Evolutionary conservation across 179 eudicot species (phyloP), one percentile per base, ranked within the genome.

Genomic region (Corrigiola litoralis): DNA sequence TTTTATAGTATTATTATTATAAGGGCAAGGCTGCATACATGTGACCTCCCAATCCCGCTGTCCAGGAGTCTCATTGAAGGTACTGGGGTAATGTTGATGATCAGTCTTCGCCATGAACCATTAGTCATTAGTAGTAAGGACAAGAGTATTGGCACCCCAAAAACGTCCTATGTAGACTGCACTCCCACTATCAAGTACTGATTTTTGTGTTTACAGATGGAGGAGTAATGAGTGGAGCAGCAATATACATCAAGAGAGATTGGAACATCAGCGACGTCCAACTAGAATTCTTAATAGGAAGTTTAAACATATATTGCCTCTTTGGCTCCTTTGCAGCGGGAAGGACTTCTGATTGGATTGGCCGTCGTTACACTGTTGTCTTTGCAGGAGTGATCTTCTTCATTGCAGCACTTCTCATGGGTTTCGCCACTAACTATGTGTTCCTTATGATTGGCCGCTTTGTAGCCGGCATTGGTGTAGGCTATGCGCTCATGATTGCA

Each of bases 221-320:
- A 5, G 95, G 95, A 41, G 95, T 87, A 28, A 81, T 87, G 89
- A 88, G 91, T 50, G 95, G 95, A 24, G 95, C 95, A n/a, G 68
- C 74, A 31, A 45, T 88, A 3, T 88, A 73, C 91, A 84, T 88
- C 25, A 50, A 88, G 34, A 62, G 67, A 46, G 95, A 88, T 48
- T 71, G 85, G 58, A 69, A 79, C n/a, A 6, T 84, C 40, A 48
- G 67, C 8, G 89, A 88, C 70, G 65, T 65, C 6, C 72, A 88
- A 58, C 50, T 83, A 13, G 91, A 82, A 52, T n/a, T 88, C 61
- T 58, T 85, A 0, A 53, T 77, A 12, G 91, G 95, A 1, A 81
- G 66, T 44, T 63, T 88, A 11, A 88, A 84, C 76, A 47, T 88
- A 50, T 85, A 80, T 75, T 83, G 84, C 27, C 81, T 88, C 2